phyloP scores from a whole-genome alignment of 2,329 filamentous ascomycete species.

The Lachnellula cervina region DNA sequence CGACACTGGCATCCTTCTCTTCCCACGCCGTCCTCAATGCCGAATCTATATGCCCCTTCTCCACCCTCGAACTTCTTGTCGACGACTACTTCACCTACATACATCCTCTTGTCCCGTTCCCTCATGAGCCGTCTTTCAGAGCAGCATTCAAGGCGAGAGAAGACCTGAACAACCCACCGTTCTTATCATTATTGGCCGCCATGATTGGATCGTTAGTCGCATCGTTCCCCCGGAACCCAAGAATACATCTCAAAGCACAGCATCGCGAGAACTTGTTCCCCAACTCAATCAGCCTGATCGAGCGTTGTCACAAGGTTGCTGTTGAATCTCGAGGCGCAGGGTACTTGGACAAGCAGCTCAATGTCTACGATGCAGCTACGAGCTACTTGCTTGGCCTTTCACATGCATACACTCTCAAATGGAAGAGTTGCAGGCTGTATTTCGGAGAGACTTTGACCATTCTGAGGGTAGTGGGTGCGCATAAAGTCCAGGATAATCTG shows the following conservation, averaged over 20 bases:
- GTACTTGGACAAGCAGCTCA: constrained; percentile 51
- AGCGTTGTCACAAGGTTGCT: constrained; percentile 66
- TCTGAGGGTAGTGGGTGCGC: constrained; percentile 61
- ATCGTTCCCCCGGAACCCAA: constrained; percentile 68
- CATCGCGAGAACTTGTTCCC: constrained; percentile 62
- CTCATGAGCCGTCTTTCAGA: constrained; percentile 73
- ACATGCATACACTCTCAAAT: constrained; percentile 63
- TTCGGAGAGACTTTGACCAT: constrained; percentile 68
- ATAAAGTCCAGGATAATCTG: constrained; percentile 43
- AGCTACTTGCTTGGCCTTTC: constrained; percentile 71
- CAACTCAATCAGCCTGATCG: constrained; percentile 63
- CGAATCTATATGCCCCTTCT: constrained; percentile 67
- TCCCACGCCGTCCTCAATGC: constrained; percentile 46
- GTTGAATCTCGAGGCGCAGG: constrained; percentile 59
- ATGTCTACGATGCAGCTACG: constrained; percentile 60
- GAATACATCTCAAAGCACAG: constrained; percentile 64
- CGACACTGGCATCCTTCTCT: constrained; percentile 30
- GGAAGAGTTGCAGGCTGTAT: constrained; percentile 63
- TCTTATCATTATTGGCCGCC: constrained; percentile 65
- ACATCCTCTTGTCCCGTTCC: constrained; percentile 71
- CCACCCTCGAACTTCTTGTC: constrained; percentile 63
- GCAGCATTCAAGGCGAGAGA: constrained; percentile 62
- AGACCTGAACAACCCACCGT: constrained; percentile 61
- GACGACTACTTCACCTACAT: constrained; percentile 84
- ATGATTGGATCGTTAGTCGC: constrained; percentile 72